Evolutionary conservation across 169 alveolate genomes (phyloP).

Genomic region (Plasmodium knowlesi): DNA sequence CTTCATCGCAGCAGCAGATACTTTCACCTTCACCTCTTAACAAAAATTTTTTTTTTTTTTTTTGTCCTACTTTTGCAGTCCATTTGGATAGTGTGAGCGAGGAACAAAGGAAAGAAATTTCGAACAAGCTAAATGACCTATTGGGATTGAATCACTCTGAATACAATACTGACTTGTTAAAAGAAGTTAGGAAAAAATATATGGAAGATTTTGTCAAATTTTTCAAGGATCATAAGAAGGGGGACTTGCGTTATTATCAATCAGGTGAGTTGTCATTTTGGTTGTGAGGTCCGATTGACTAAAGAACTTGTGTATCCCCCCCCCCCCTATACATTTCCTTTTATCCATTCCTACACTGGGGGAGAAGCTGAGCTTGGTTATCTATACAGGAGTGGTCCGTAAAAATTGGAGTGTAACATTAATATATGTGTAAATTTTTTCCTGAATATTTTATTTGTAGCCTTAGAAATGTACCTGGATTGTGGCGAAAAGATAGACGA

Average conservation of each 20-base stretch:
- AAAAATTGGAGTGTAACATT: not conserved
- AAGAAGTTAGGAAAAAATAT: conserved; percentile 21
- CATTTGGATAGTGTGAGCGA: conserved; percentile 7
- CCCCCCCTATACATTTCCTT: not conserved
- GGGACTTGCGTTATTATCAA: conserved; percentile 57
- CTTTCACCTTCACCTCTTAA: not conserved
- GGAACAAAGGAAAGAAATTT: conserved; percentile 13
- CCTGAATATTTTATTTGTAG: not conserved
- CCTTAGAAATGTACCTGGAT: conserved; percentile 38
- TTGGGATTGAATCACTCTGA: conserved; percentile 17
- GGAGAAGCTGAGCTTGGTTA: not conserved
- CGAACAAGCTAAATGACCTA: conserved; percentile 14
- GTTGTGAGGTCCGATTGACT: not conserved
- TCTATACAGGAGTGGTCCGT: not conserved
- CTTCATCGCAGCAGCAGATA: not conserved
- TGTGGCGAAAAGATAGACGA: conserved; percentile 37
- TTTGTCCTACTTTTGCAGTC: conserved; percentile 6
- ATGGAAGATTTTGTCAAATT: conserved; percentile 30
- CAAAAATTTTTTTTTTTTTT: not conserved
- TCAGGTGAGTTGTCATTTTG: conserved; percentile 15
- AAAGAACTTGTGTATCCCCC: not conserved
- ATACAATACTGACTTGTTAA: conserved; percentile 14
- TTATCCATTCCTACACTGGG: not conserved
- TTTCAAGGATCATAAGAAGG: conserved; percentile 36
- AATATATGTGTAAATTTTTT: not conserved